A percentile compares a stretch with the other conserved stretches of the same genome.
Conservation (phyloP, 169 alveolate genomes). For the Cryptosporidium bovis region DNA sequence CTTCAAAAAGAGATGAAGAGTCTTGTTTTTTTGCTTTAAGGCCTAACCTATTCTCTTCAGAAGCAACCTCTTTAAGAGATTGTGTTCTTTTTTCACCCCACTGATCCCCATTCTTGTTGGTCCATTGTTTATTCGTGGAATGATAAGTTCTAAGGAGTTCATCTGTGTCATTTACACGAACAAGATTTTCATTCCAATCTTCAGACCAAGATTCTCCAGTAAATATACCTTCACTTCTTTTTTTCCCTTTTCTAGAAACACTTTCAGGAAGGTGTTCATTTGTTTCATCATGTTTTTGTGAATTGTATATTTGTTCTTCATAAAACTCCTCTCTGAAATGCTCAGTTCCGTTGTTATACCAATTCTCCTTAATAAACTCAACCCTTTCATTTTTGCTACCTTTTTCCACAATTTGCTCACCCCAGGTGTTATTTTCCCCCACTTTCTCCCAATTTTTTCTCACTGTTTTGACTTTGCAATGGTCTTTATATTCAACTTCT, state of each 20-base stretch:
- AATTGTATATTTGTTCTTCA: slow-evolving; percentile 11
- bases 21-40: neutral
- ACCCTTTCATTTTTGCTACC: neutral
- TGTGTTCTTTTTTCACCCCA: slow-evolving; percentile 67
- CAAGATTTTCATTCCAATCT: slow-evolving; percentile 48
- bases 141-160: slow-evolving; percentile 8
- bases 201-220: slow-evolving; percentile 50
- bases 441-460: slow-evolving; percentile 63
- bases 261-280: neutral
- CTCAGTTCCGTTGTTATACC: slow-evolving; percentile 66
- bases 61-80: neutral
- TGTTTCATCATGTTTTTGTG: neutral
- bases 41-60: neutral
- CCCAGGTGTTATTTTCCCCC: slow-evolving; percentile 69
- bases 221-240: slow-evolving; percentile 35
- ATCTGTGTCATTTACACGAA: neutral
- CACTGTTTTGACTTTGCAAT: neutral
- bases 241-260: slow-evolving; percentile 34
- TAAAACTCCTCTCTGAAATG: slow-evolving; percentile 7
- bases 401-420: slow-evolving; percentile 25
- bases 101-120: slow-evolving; percentile 37
- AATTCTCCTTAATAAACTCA: slow-evolving; percentile 18
- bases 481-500: neutral
- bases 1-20: no score
- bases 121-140: slow-evolving; percentile 46